A percentile compares a stretch with the other conserved stretches of the same genome.
Conservation (phyloP, 2,329 filamentous ascomycete species). For the Xylaria sp. region DNA sequence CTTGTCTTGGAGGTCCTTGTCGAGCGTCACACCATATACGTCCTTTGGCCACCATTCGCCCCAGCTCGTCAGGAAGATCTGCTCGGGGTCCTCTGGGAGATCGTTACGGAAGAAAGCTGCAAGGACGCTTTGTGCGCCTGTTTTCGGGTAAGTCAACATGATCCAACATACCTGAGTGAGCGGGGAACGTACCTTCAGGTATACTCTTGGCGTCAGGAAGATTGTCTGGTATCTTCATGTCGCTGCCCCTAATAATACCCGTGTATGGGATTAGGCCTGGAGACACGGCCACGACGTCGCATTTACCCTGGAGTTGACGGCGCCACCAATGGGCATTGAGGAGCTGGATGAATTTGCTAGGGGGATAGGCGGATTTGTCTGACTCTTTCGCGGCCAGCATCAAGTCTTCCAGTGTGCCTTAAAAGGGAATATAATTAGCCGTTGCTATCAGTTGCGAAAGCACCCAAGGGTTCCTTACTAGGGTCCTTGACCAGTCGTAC, state of each 20-base stretch:
- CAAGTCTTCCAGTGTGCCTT: constrained; percentile 37
- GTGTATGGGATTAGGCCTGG: constrained; percentile 59
- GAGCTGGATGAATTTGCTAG: constrained; percentile 57
- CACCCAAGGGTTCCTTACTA: constrained; percentile 31
- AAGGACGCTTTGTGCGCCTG: constrained; percentile 54
- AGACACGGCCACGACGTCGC: constrained; percentile 57
- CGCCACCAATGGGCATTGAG: constrained; percentile 62
- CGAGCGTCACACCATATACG: constrained; percentile 48
- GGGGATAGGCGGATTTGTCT: constrained; percentile 44
- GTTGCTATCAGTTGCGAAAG: neutral
- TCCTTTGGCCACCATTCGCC: constrained; percentile 61
- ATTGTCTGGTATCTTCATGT: constrained; percentile 38
- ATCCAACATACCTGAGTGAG: neutral
- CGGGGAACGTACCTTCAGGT: constrained; percentile 47
- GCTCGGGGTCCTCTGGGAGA: constrained; percentile 56
- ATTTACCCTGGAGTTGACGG: constrained; percentile 52
- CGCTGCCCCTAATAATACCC: constrained; percentile 45
- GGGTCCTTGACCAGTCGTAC: constrained; percentile 50
- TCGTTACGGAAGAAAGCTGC: constrained; percentile 52
- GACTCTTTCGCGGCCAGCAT: constrained; percentile 46
- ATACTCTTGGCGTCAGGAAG: constrained; percentile 56
- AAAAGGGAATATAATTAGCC: constrained; percentile 18
- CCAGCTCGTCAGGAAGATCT: constrained; percentile 61
- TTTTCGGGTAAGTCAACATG: neutral
- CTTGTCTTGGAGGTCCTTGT: constrained; percentile 56